Conservation (phyloP, 2,329 filamentous ascomycete genomes). For the Aspergillus ibericus region DNA sequence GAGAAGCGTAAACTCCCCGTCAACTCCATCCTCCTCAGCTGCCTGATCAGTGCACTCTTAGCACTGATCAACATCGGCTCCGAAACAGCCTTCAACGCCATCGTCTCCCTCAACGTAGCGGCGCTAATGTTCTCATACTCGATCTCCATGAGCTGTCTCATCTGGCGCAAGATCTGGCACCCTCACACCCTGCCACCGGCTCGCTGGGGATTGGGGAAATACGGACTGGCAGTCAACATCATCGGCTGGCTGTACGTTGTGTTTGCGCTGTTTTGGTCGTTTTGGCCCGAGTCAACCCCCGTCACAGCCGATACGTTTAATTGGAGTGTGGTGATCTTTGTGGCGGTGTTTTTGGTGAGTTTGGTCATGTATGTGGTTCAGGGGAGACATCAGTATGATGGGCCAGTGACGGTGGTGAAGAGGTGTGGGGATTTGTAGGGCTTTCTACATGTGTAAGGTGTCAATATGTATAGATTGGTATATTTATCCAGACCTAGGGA, state of each 20-base stretch:
- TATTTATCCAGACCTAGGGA: too few species aligned
- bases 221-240: constrained; percentile 48
- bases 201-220: constrained; percentile 46
- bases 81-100: constrained; percentile 52
- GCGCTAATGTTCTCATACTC: constrained; percentile 53
- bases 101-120: constrained; percentile 51
- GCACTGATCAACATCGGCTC: constrained; percentile 55
- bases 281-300: constrained; percentile 45
- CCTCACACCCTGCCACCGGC: constrained; percentile 38
- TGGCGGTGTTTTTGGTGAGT: constrained; percentile 41
- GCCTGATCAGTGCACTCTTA: constrained; percentile 37
- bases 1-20: constrained; percentile 43
- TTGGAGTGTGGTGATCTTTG: constrained; percentile 51
- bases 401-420: constrained; percentile 22
- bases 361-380: constrained; percentile 40
- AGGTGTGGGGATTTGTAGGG: not conserved
- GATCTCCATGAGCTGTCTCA: constrained; percentile 48
- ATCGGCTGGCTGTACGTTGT: constrained; percentile 46
- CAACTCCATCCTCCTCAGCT: constrained; percentile 38
- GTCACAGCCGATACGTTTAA: constrained; percentile 49
- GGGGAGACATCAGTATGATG: constrained; percentile 33
- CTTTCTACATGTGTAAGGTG: too few species aligned
- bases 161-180: constrained; percentile 43
- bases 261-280: constrained; percentile 49
- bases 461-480: too few species aligned